These are phyloP conservation scores for Scheffersomyces quercinus DNA, from an alignment of 1,139 yeast species.

Conservation along the genomic window DNA sequence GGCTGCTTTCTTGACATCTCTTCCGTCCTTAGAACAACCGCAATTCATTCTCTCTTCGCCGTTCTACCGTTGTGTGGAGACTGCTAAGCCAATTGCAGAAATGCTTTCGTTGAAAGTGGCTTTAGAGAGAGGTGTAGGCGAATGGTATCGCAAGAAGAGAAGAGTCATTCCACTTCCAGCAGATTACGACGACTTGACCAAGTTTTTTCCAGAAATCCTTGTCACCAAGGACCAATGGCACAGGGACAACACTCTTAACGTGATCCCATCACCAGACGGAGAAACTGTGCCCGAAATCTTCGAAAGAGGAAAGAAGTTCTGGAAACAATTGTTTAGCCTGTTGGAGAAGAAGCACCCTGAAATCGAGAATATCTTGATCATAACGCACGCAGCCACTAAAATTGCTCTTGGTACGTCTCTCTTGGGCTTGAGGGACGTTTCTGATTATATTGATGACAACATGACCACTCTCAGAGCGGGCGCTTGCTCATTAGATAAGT, in stretches of 20 bases:
- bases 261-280: constrained; percentile 58
- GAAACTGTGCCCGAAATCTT: constrained; percentile 67
- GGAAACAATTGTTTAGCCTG: constrained; percentile 50
- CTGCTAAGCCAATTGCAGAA: constrained; percentile 68
- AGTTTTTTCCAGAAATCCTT: constrained; percentile 51
- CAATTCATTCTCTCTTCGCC: constrained; percentile 76
- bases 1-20: constrained; percentile 47
- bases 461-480: constrained; percentile 45
- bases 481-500: constrained; percentile 47
- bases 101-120: constrained; percentile 55
- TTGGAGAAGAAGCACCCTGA: constrained; percentile 57
- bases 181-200: constrained; percentile 42
- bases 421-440: constrained; percentile 47
- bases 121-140: constrained; percentile 74
- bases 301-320: constrained; percentile 50
- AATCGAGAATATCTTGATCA: constrained; percentile 55
- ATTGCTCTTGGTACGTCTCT: constrained; percentile 76
- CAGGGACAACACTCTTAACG: constrained; percentile 43
- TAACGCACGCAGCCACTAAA: constrained; percentile 85
- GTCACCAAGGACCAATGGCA: constrained; percentile 41
- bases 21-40: constrained; percentile 51
- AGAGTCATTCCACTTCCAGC: constrained; percentile 62
- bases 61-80: constrained; percentile 85
- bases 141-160: constrained; percentile 63
- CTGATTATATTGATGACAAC: constrained; percentile 50